Base-by-base conservation (phyloP, 345 rosid species). In the Triadica sebifera region DNA sequence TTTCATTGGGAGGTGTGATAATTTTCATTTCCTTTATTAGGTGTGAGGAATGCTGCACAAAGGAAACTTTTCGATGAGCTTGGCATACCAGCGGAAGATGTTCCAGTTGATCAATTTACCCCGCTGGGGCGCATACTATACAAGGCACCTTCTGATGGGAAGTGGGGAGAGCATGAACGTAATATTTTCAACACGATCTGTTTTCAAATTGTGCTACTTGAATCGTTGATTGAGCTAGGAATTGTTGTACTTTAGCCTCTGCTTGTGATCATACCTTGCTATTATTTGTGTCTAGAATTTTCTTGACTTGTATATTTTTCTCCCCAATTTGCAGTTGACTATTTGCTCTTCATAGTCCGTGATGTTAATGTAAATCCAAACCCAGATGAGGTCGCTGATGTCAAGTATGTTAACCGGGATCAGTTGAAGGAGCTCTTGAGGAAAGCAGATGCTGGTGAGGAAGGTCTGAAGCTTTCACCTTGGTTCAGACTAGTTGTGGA, bases 111-210 rank as follows among this genome's bases (percentile, higher is more conserved):
- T 79, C 85, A 96, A 63, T 96, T 96, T 77, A 85, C 71, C 61
- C 78, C 93, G 0, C 75, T 94, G 64, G 88, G 91, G n/a, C 92
- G 98, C 59, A 89, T 92, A 1, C 90, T 89, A 37, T 94, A 94
- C 85, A 94, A 92, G 88, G 98, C 98, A 56, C 94, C 98, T 84
- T 94, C 98, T 58, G 99, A 92, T 76, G 98, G 98, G 70, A 91
- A 90, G 77, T 94, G 98, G 98, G 98, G 98, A 56, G 98, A 94
- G 84, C 99, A 94, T 74, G 97, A 94, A 89, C 89, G 99, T 94
- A 87, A 84, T 63, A 19, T 43, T 58, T 74, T 57, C 57, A 12
- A 55, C 70, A 37, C n/a, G 38, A 47, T 41, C 49, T 43, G 37
- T 41, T 3, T 22, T 1, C 65, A n/a, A 12, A 20, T 62, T 53